A percentile compares a stretch with the other conserved stretches of the same genome.
phyloP scores from a whole-genome alignment of 176 grass and related monocot genomes.

The Neostapfia colusana region DNA sequence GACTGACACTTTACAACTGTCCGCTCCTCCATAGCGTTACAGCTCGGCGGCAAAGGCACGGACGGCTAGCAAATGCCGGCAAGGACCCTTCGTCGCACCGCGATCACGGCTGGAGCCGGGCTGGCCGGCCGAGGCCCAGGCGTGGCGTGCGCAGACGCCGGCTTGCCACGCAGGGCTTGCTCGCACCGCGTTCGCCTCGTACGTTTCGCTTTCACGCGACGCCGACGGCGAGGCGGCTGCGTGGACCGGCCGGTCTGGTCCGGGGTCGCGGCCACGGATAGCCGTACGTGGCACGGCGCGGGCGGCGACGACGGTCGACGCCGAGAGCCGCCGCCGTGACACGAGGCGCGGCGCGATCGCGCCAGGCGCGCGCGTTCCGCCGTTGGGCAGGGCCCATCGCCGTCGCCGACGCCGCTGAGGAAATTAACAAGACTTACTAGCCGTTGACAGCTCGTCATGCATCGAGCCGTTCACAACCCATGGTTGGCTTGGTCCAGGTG shows the following conservation, averaged over 20 bases:
- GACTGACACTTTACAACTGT: slow-evolving; percentile 15
- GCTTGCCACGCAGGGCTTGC: too few relatives aligned
- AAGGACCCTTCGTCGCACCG: background rate
- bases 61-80: background rate
- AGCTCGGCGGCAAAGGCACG: background rate
- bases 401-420: background rate
- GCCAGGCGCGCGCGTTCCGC: background rate
- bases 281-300: too few relatives aligned
- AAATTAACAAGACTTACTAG: background rate
- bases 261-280: too few relatives aligned
- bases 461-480: background rate
- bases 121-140: background rate
- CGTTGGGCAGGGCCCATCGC: too few relatives aligned
- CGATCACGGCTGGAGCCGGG: background rate
- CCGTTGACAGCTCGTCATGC: slow-evolving; percentile 8
- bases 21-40: background rate
- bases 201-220: background rate
- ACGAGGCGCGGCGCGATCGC: background rate
- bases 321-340: too few relatives aligned
- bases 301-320: too few relatives aligned
- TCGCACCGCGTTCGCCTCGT: too few relatives aligned
- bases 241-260: too few relatives aligned
- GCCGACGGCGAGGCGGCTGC: too few relatives aligned
- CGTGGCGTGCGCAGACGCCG: background rate
- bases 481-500: background rate